phyloP scores from a whole-genome alignment of 805 yeast genomes.

The Starmera pachycereana region DNA sequence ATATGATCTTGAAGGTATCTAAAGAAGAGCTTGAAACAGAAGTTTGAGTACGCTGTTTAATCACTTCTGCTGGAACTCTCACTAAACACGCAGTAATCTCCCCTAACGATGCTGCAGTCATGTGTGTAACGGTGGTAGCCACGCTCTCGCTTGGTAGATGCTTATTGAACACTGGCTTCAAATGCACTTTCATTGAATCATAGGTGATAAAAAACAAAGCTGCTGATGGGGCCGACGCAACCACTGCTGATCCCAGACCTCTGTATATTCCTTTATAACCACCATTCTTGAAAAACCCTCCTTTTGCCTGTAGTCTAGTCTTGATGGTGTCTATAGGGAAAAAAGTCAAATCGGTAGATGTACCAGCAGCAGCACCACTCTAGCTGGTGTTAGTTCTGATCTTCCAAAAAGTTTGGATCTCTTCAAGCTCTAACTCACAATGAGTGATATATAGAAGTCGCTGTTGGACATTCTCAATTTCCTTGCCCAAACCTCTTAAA shows the following conservation, averaged over 20 bases:
- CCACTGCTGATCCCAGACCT: constrained; percentile 88
- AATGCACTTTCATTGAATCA: constrained; percentile 53
- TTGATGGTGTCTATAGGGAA: constrained; percentile 95
- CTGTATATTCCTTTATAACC: constrained; percentile 87
- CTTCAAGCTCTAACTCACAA: no score
- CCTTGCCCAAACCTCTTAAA: no score
- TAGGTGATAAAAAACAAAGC: constrained; percentile 74
- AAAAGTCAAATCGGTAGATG: constrained; percentile 86
- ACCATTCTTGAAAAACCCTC: constrained; percentile 89
- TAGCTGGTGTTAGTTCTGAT: not conserved
- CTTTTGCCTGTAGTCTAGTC: constrained; percentile 90
- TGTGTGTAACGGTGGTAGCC: constrained; percentile 47
- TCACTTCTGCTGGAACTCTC: constrained; percentile 93
- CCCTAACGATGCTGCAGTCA: constrained; percentile 82
- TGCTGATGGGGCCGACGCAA: constrained; percentile 91
- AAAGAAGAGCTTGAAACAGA: constrained; percentile 42
- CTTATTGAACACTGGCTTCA: constrained; percentile 27
- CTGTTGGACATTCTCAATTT: no score
- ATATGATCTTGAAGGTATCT: constrained; percentile 53
- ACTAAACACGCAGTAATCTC: constrained; percentile 90
- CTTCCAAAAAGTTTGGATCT: no score
- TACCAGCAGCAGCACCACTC: constrained; percentile 95
- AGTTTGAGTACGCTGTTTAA: constrained; percentile 91
- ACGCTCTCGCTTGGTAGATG: constrained; percentile 16
- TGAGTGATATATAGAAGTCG: no score